Evolutionary conservation across 306 rosid genomes (phyloP).

Genomic region (Cyamopsis tetragonoloba): DNA sequence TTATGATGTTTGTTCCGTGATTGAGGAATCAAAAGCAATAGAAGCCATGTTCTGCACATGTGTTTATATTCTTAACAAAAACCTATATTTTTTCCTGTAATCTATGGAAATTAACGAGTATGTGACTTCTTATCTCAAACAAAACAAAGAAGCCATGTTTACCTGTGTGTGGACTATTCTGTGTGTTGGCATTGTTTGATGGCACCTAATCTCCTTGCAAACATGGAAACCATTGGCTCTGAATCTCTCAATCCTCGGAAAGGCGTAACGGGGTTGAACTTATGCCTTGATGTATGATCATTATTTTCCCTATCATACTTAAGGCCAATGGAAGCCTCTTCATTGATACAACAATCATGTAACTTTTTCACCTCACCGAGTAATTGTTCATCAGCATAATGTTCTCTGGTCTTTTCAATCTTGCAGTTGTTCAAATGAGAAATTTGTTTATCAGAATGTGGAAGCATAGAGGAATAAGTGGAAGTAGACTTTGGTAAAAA

Average conservation of each 20-base stretch:
- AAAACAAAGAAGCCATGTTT: constrained; percentile 40
- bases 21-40: too few relatives aligned
- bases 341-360: constrained; percentile 21
- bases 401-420: constrained; percentile 27
- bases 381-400: constrained; percentile 25
- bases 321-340: constrained; percentile 25
- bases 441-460: constrained; percentile 17
- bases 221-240: constrained; percentile 55
- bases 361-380: constrained; percentile 30
- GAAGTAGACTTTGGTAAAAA: constrained; percentile 44
- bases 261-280: constrained; percentile 20
- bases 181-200: constrained; percentile 42
- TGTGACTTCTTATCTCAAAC: constrained; percentile 48
- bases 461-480: constrained; percentile 26
- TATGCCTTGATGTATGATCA: constrained; percentile 31
- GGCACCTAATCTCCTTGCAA: constrained; percentile 75
- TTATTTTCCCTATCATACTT: constrained; percentile 22
- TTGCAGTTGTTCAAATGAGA: constrained; percentile 23
- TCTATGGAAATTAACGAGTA: constrained; percentile 38
- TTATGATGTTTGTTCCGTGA: too few relatives aligned
- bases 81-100: constrained; percentile 33
- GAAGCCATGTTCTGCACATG: too few relatives aligned
- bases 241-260: constrained; percentile 36
- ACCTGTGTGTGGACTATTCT: constrained; percentile 29
- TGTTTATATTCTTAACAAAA: constrained; percentile 33